Base-by-base conservation (phyloP, 1,284 basidiomycete species). In the Cystobasidiaceae sp. region DNA sequence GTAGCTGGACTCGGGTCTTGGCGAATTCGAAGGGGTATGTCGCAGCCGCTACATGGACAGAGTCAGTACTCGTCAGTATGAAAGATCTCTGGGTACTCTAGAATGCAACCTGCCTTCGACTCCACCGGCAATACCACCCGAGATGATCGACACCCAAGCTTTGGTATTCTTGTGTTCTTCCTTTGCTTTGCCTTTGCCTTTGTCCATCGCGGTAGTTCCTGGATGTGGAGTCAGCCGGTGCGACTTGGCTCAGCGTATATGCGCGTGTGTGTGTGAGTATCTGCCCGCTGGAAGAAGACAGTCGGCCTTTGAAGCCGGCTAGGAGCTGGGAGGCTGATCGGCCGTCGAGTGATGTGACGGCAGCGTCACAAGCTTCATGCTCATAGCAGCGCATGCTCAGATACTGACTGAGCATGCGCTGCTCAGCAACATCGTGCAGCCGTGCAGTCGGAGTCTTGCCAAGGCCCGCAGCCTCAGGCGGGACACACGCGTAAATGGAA, bases 21-120 rank as follows among this genome's bases (percentile, higher is more conserved):
- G 56, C 63, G 33, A 66, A 59, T 32, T 66, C 63, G 54, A 66
- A 45, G 5, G 63, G 63, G 46, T 66, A 66, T 19, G 63, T 66
- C 15, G 48, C 55, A 21, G 30, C 50, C 9, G 63, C 57, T 51
- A n/a, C n/a, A n/a, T n/a, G 32, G 39, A 4, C 15, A 17, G 32
- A 15, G 30, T 15, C 11, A 25, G 7, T 8, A 19, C 28, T 4
- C 19, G 61, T 37, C 9, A 17, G n/a, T n/a, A n/a, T n/a, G n/a
- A n/a, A 32, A 23, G 54, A 52, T 27, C 48, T 44, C 43, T 28
- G 54, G 30, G 25, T 37, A 43, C 37, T 37, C 15, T 39, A 27
- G 28, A 25, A 52, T 37, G 28, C 30, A 43, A 21, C 52, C 17
- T 28, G 39, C 54, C 63, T 55, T 67, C 66, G 17, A 61, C 49